Evolutionary conservation across 495 filamentous ascomycete species (phyloP), one percentile per base, ranked within the genome.

Genomic region (Penicillium lagena): DNA sequence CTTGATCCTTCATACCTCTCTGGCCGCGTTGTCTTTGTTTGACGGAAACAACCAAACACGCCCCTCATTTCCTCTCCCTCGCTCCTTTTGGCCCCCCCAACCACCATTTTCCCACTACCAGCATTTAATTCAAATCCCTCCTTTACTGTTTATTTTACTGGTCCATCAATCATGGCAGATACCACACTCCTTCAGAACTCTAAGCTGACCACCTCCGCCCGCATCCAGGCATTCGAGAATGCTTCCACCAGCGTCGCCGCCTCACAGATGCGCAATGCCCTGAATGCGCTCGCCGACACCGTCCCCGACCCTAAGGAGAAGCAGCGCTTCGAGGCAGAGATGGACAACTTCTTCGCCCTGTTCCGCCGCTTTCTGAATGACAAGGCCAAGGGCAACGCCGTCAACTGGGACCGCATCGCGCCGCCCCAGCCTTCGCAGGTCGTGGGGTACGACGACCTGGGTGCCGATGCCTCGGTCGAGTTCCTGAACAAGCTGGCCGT

Each of bases 271-370:
- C 87, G 93, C 61, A 99, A 99, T 77, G 82, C 87, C 42, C 75
- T 99, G 58, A 97, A 96, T 59, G 82, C 84, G 59, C 86, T 99
- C 48, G 76, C 86, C 44, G 91, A 99, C 66, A 87, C 82, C 10
- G 89, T 96, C 64, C 81, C 83, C 56, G 89, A 97, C 52, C 70
- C 82, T 14, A 64, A 72, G 30, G 75, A 88, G 71, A 96, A 91
- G 82, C 85, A 94, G 83, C 71, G 75, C 32, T 99, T 96, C 68
- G 93, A 97, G 73, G 91, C 90, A 11, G 93, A 99, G 73, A 97
- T 95, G 88, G 93, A 99, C 80, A 99, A 99, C 82, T 99, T 99
- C 79, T 99, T 91, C 62, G 84, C 88, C 41, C 85, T 99, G 52
- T 99, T 99, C 83, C 85, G 94, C 49, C 79, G 93, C 63, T 99